Base-by-base conservation (phyloP, 345 rosid genomes). In the Gossypium thurberi region DNA sequence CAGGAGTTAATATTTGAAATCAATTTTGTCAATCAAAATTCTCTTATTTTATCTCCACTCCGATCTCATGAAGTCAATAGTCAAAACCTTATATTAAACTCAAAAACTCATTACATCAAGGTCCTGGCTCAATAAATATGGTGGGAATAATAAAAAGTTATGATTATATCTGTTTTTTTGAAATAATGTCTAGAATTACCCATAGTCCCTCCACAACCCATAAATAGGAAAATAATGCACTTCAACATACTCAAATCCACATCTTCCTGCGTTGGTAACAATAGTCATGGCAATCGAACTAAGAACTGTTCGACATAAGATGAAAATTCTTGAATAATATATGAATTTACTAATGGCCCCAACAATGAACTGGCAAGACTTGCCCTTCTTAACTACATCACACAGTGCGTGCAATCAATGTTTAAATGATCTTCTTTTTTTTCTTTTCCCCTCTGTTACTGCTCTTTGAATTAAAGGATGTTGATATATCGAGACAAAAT, bases 201-300 rank as follows among this genome's bases (percentile, higher is more conserved):
- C 1, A 33, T 33, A 33, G 1, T 1, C 0, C 0, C 0, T 6
- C 0, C 0, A 33, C 6, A 33, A 33, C 0, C 0, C 0, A 5
- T 33, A 33, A 33, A 33, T 33, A 33, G 0, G 0, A 33, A 5
- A 0, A 33, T 33, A 33, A 33, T 5, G 0, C 0, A 0, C 0
- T 33, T 5, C 0, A 33, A 0, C 0, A 5, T 33, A 33, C 7
- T 33, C 1, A 33, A 33, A 33, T 0, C 0, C 0, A 6, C 0
- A 1, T 33, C 0, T 0, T 33, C 1, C 0, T 33, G 0, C 6
- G 0, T 5, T 33, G 0, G 0, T 33, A 33, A 33, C 0, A 5
- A 33, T 5, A 5, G 0, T 4, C 6, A 33, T 33, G 1, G 5
- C 1, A 33, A 33, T 33, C 0, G 0, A 33, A 5, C 0, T 33